These are phyloP conservation scores for Pythium rhizo-oryzae DNA, from an alignment of 352 stramenopile genomes.

Conservation along the genomic window DNA sequence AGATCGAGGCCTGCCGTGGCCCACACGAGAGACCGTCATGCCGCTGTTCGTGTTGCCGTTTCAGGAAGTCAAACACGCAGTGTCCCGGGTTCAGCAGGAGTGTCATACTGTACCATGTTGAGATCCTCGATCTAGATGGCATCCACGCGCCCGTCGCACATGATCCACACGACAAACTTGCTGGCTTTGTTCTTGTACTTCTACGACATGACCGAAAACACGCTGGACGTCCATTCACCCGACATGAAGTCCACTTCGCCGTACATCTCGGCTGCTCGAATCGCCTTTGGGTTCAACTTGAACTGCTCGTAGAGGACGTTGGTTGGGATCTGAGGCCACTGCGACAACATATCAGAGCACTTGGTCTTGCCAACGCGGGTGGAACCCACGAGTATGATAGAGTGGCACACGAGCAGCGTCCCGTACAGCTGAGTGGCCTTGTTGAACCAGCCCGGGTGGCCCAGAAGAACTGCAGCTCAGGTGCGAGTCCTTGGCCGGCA, in stretches of 20 bases:
- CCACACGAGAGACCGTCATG: slow-evolving; percentile 93
- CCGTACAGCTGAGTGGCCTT: slow-evolving; percentile 99
- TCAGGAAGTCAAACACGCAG: slow-evolving; percentile 97
- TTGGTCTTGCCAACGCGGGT: slow-evolving; percentile 97
- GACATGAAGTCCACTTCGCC: slow-evolving; percentile 96
- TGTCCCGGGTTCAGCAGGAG: slow-evolving; percentile 95
- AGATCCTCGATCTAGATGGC: slow-evolving; percentile 99
- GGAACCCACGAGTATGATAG: slow-evolving; percentile 98
- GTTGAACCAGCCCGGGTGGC: slow-evolving; percentile 88
- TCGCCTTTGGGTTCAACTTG: slow-evolving; percentile 98
- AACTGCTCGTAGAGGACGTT: slow-evolving; percentile 95
- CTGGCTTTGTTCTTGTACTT: slow-evolving; percentile 99
- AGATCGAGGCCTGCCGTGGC: slow-evolving; percentile 72
- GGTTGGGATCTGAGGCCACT: slow-evolving; percentile 92
- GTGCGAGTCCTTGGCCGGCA: slow-evolving; percentile 94
- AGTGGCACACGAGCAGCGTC: slow-evolving; percentile 97
- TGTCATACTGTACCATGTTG: slow-evolving; percentile 98
- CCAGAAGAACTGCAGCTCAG: slow-evolving; percentile 94
- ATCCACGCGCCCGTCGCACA: slow-evolving; percentile 97
- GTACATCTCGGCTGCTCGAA: slow-evolving; percentile 98
- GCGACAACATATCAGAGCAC: slow-evolving; percentile 96
- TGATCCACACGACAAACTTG: slow-evolving; percentile 99
- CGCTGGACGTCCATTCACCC: slow-evolving; percentile 97
- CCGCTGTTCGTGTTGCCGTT: slow-evolving; percentile 93
- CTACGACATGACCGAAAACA: slow-evolving; percentile 98